Evolutionary conservation across 2,329 filamentous ascomycete species (phyloP), one percentile per base, ranked within the genome.

Genomic region (Fusarium longipes): DNA sequence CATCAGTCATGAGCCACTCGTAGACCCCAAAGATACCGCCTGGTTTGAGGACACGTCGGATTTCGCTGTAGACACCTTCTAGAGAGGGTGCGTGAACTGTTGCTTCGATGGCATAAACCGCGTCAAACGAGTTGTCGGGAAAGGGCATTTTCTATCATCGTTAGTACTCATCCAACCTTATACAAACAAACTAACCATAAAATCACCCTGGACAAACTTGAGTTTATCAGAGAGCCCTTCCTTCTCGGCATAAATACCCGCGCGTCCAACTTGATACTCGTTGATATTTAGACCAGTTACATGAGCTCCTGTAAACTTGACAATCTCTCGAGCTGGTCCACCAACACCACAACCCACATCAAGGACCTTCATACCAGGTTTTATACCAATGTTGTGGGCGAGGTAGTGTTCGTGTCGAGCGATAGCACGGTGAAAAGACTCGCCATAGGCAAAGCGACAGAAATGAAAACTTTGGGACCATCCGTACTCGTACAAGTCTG

Each of bases 1-100:
- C 83, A 63, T 97, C 94, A 8, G 94, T 98, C 96, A 99, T 98
- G 76, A 98, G 85, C 96, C 96, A 98, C 81, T 99, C 96, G 82
- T 98, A 99, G 42, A 98, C 95, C 75, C 95, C 96, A 73, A 98
- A 99, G 44, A 93, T 84, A 78, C 96, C 95, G 57, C 96, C 96
- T 20, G 96, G 96, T 86, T 98, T 99, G 67, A 99, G 85, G n/a
- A 97, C 94, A 35, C 93, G 92, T 86, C 90, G 93, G 74, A 98
- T 98, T 79, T 98, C 91, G 77, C 88, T 90, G 83, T 99, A 99
- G 68, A 97, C 93, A 61, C 93, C 94, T 75, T 93, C 91, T 7
- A 98, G 87, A 40, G 89, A 91, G 39, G 95, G 96, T 1, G 96
- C 96, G 78, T 99, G 96, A 49, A 96, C 92, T 2, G 96, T 99